phyloP scores from a whole-genome alignment of 2,329 filamentous ascomycete genomes.

The Myriosclerotinia scirpicola region DNA sequence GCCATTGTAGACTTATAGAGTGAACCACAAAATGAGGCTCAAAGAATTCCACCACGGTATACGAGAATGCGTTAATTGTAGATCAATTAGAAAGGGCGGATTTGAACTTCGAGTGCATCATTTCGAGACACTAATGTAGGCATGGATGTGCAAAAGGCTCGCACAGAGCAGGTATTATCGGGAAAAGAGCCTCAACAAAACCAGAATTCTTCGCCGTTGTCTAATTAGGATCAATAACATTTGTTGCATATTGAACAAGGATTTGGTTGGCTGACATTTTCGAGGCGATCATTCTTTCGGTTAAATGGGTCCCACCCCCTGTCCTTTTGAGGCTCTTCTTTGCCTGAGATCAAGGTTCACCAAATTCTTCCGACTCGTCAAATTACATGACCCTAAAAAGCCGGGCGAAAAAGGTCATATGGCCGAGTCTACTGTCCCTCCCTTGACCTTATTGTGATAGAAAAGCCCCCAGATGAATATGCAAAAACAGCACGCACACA shows the following conservation, averaged over 20 bases:
- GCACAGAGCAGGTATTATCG: neutral
- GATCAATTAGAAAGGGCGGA: neutral
- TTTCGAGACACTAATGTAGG: neutral
- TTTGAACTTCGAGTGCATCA: neutral
- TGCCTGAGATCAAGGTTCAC: neutral
- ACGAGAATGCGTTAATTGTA: neutral
- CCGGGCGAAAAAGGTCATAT: constrained; percentile 7
- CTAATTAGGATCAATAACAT: neutral
- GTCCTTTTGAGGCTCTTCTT: neutral
- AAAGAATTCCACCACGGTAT: neutral
- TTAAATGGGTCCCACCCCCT: neutral
- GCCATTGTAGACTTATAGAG: constrained; percentile 1
- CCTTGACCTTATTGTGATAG: neutral
- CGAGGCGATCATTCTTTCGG: neutral
- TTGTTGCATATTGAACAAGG: constrained; percentile 9
- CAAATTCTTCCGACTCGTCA: neutral
- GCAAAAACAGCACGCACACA: neutral
- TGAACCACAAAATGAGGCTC: neutral
- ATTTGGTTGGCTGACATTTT: neutral
- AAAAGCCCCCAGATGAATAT: neutral
- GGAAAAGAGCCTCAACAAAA: neutral
- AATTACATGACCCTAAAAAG: neutral
- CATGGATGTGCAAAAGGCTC: neutral
- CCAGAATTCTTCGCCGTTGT: neutral
- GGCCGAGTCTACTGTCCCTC: neutral